Evolutionary conservation across 2,329 filamentous ascomycete genomes (phyloP).

Genomic region (Cladosporium halotolerans): DNA sequence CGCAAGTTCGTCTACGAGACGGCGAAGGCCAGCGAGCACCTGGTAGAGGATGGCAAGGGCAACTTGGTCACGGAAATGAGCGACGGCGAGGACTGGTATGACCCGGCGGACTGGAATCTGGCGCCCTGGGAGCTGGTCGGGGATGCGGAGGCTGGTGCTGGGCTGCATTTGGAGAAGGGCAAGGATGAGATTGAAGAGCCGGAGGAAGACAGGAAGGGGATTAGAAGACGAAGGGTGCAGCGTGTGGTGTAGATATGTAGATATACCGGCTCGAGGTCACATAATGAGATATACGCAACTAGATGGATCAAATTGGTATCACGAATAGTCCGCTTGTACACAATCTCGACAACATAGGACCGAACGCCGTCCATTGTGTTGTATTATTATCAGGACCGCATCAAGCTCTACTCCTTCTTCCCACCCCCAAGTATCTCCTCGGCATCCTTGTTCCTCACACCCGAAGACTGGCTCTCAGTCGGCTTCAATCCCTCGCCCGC

Average conservation of each 20-base stretch:
- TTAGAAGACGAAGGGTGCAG: constrained; percentile 30
- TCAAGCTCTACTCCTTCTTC: constrained; percentile 9
- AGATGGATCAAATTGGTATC: too few relatives aligned
- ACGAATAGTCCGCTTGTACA: too few relatives aligned
- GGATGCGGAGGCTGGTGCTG: constrained; percentile 7
- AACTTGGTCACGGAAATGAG: constrained; percentile 57
- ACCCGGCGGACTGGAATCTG: constrained; percentile 71
- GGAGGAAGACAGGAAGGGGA: constrained; percentile 44
- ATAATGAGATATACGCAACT: background rate
- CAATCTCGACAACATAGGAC: background rate
- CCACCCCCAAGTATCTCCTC: constrained; percentile 35
- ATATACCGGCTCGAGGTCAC: background rate
- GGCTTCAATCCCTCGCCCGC: constrained; percentile 27
- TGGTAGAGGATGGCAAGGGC: constrained; percentile 38
- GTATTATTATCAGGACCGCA: background rate
- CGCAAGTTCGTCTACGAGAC: constrained; percentile 66
- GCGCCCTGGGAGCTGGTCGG: constrained; percentile 18
- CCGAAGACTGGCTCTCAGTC: constrained; percentile 33
- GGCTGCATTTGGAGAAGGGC: constrained; percentile 71
- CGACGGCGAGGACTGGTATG: constrained; percentile 86
- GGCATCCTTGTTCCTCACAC: constrained; percentile 41
- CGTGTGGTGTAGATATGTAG: background rate
- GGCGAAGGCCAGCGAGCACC: constrained; percentile 71
- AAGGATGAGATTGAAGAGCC: constrained; percentile 70
- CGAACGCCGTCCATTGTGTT: background rate